Percentiles rank a stretch among this genome's conserved stretches.
Conservation (phyloP, 2,329 filamentous ascomycete species). For the Cladosporium sphaerospermum region DNA sequence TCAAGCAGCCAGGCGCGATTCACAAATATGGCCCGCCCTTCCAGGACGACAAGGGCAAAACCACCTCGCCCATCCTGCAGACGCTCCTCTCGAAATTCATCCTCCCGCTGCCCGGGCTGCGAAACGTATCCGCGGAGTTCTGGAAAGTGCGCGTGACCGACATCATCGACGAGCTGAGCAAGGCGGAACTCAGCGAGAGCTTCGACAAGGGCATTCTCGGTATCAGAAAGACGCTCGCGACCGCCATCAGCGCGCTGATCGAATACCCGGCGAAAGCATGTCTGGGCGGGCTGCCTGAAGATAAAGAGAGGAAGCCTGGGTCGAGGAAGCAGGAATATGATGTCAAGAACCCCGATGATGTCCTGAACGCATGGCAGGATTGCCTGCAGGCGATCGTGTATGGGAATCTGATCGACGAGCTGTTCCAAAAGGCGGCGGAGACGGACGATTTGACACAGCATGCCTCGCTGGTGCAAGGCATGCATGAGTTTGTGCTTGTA, state of each 20-base stretch:
- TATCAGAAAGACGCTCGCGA: constrained; percentile 67
- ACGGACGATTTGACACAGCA: constrained; percentile 60
- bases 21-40: constrained; percentile 67
- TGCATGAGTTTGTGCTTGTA: constrained; percentile 63
- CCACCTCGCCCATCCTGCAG: constrained; percentile 55
- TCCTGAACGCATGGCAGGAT: constrained; percentile 61
- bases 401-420: constrained; percentile 57
- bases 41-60: constrained; percentile 37
- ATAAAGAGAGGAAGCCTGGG: constrained; percentile 26
- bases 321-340: constrained; percentile 48
- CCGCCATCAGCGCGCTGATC: constrained; percentile 62
- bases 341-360: constrained; percentile 51
- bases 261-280: constrained; percentile 63
- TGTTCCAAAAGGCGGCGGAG: constrained; percentile 56
- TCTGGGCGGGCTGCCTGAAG: constrained; percentile 53
- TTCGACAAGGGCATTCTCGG: constrained; percentile 74
- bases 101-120: constrained; percentile 60
- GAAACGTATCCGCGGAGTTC: constrained; percentile 56
- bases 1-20: constrained; percentile 61
- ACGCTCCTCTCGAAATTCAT: constrained; percentile 59
- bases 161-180: constrained; percentile 55
- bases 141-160: constrained; percentile 58
- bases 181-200: constrained; percentile 69
- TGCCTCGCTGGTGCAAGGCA: constrained; percentile 55
- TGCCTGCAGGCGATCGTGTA: constrained; percentile 62